Percentiles rank a stretch among this genome's conserved stretches.
Evolutionary conservation across 257 asterid genomes (phyloP).

Genomic region (Sherardia arvensis): DNA sequence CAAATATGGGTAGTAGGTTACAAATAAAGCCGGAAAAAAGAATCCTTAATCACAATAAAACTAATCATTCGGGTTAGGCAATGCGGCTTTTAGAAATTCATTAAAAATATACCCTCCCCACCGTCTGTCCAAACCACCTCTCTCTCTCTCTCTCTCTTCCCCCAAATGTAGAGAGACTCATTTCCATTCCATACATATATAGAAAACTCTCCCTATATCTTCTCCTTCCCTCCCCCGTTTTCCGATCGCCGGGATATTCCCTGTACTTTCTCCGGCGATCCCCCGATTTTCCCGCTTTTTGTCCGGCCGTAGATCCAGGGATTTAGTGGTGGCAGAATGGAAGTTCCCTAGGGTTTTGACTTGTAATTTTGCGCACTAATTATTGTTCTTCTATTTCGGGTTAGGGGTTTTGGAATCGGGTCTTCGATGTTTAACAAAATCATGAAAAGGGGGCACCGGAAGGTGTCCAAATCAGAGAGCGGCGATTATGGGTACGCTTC

Average conservation of each 20-base stretch:
- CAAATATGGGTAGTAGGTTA: too few species aligned
- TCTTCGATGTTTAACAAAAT: slow-evolving; percentile 38
- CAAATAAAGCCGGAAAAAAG: not conserved
- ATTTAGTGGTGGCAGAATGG: not conserved
- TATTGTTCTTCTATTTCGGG: slow-evolving; percentile 5
- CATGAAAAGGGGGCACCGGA: slow-evolving; percentile 39
- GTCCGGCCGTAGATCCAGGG: slow-evolving; percentile 7
- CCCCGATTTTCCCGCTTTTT: not conserved
- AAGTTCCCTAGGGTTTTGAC: slow-evolving; percentile 8
- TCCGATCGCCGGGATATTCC: slow-evolving; percentile 23
- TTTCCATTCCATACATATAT: slow-evolving; percentile 1
- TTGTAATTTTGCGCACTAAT: slow-evolving; percentile 10
- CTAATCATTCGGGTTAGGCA: slow-evolving; percentile 10
- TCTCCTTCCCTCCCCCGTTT: not conserved
- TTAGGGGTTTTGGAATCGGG: slow-evolving; percentile 31
- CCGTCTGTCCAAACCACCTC: not conserved
- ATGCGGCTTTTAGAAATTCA: not conserved
- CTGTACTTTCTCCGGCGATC: slow-evolving; percentile 17
- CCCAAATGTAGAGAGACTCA: not conserved
- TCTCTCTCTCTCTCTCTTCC: slow-evolving; percentile 1
- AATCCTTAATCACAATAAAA: not conserved
- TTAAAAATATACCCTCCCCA: slow-evolving; percentile 13
- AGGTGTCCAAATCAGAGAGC: slow-evolving; percentile 31
- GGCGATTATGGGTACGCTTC: slow-evolving; percentile 18
- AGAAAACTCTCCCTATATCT: not conserved